A percentile compares a stretch with the other conserved stretches of the same genome.
phyloP scores from a whole-genome alignment of 2,329 filamentous ascomycete species.

The Knoxdaviesia proteae region DNA sequence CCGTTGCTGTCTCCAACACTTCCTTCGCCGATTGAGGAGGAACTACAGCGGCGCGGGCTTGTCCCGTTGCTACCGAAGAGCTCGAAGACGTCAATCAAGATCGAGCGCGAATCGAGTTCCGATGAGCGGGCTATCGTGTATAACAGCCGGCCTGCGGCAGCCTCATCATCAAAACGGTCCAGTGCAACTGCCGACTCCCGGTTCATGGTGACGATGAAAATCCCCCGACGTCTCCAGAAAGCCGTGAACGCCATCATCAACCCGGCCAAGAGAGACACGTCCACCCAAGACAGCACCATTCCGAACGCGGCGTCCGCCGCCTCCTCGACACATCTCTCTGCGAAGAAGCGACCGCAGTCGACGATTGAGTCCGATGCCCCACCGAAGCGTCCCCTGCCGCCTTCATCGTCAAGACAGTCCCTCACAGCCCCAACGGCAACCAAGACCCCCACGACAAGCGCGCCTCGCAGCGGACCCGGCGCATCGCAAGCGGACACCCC shows the following conservation, averaged over 20 bases:
- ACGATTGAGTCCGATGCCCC: conserved; percentile 6
- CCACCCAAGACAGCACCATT: conserved; percentile 14
- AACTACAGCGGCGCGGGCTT: conserved; percentile 13
- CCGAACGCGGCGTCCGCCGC: conserved; percentile 19
- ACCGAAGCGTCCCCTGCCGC: conserved; percentile 10
- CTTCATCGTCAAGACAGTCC: too few species aligned
- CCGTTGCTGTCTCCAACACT: conserved; percentile 34
- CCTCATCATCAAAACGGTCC: too few species aligned
- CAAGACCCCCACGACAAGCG: conserved; percentile 18
- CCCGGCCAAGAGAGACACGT: conserved; percentile 20
- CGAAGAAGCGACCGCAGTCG: conserved; percentile 23
- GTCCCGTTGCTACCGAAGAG: background rate
- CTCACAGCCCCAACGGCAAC: conserved; percentile 10
- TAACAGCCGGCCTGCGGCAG: too few species aligned
- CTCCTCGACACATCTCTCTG: background rate
- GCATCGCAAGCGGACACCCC: conserved; percentile 13
- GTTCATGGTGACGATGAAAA: conserved; percentile 24
- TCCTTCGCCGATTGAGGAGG: conserved; percentile 28
- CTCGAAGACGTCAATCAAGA: conserved; percentile 5
- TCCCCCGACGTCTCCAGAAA: conserved; percentile 25
- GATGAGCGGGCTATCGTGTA: conserved; percentile 2
- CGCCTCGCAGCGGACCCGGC: too few species aligned
- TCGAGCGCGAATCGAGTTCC: background rate
- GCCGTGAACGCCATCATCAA: conserved; percentile 23
- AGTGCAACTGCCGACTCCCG: conserved; percentile 1